Evolutionary conservation across 352 stramenopile species (phyloP), one percentile per base, ranked within the genome.

Genomic region (Thalassiosira exigua): DNA sequence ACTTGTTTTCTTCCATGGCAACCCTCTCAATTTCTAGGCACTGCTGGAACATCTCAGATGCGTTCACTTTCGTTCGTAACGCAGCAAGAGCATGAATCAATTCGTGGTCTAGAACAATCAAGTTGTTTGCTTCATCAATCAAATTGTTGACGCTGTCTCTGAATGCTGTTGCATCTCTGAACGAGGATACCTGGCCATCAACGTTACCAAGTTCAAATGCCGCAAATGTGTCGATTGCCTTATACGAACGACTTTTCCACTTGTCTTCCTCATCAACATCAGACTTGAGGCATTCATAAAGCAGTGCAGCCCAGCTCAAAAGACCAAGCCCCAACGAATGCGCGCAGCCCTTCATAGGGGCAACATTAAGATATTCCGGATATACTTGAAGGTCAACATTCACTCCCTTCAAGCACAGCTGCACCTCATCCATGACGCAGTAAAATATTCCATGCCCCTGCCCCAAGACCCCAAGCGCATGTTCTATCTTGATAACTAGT

Each of bases 261-360:
- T n/a, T 33, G 17, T 75, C 68, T 59, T 81, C 46, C 57, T 62
- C 81, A 26, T 72, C 56, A 9, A 90, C 17, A 59, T 93, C 87
- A 19, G 69, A 69, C 60, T 81, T 85, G 29, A 93, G 59, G 11
- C 67, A 75, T 54, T 93, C 79, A 68, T 88, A 91, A 3, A 93
- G 53, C 22, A 93, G 62, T 24, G 82, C 75, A 41, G 70, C 87
- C 87, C 87, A 93, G 41, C 79, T 72, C 41, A 93, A 60, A 14
- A 86, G 65, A 36, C 69, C 81, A 27, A 75, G 65, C 57, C 87
- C 87, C n/a, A 85, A 30, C 66, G 69, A 84, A 46, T 89, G 72
- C 11, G 72, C 72, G 7, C 79, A 75, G 51, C 78, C 68, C 52
- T 90, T 91, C 60, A 87, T 84, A 11, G 83, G 41, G n/a, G 60